Evolutionary conservation across 495 filamentous ascomycete genomes (phyloP).

Genomic region (Xylaria grammica): DNA sequence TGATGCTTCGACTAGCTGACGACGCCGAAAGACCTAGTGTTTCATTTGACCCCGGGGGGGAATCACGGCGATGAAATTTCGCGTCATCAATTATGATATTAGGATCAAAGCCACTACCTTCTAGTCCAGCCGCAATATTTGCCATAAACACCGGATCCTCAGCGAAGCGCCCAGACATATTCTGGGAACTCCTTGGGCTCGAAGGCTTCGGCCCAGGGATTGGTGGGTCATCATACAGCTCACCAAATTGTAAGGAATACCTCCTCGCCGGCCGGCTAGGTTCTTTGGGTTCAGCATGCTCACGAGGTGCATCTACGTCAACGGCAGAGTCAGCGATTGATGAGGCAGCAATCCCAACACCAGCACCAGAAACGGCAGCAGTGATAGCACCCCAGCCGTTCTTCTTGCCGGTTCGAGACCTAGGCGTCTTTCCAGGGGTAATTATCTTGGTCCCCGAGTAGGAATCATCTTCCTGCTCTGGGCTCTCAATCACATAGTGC

Average conservation of each 20-base stretch:
- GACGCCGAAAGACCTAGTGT: constrained; percentile 33
- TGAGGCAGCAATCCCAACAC: constrained; percentile 34
- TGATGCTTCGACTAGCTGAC: not conserved
- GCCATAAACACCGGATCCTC: constrained; percentile 73
- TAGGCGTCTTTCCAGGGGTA: constrained; percentile 33
- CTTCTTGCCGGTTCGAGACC: constrained; percentile 35
- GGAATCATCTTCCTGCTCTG: constrained; percentile 44
- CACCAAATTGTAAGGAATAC: constrained; percentile 27
- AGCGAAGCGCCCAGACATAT: constrained; percentile 57
- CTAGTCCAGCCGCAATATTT: constrained; percentile 69
- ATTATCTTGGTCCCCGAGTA: constrained; percentile 33
- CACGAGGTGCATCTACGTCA: constrained; percentile 22
- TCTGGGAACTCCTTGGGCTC: constrained; percentile 36
- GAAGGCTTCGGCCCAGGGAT: constrained; percentile 47
- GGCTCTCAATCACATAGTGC: constrained; percentile 63
- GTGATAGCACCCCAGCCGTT: constrained; percentile 49
- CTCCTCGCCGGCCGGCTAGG: constrained; percentile 30
- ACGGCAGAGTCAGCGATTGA: constrained; percentile 21
- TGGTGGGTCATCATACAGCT: constrained; percentile 36
- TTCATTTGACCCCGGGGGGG: constrained; percentile 66
- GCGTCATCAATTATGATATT: constrained; percentile 72
- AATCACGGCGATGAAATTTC: constrained; percentile 64
- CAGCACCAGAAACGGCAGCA: constrained; percentile 44
- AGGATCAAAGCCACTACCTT: constrained; percentile 72
- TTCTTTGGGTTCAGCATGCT: constrained; percentile 26